Percentiles rank a stretch among this genome's conserved stretches.
Evolutionary conservation across 2,329 filamentous ascomycete genomes (phyloP).

Genomic region (Aureobasidium sp.): DNA sequence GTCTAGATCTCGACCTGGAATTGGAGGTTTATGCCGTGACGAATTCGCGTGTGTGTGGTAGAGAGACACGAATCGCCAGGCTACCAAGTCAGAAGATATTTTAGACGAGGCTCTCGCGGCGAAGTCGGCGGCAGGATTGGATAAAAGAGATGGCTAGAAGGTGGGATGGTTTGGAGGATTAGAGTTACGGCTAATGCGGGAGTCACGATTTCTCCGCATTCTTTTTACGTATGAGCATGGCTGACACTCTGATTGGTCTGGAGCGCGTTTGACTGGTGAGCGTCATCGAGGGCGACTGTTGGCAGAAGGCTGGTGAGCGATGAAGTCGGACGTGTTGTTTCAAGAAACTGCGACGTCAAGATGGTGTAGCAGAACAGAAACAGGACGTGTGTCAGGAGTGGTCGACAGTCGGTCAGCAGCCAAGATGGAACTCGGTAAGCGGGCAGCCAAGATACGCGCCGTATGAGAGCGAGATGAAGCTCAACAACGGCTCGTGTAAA

Average conservation of each 20-base stretch:
- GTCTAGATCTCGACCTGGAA: background rate
- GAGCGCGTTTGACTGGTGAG: background rate
- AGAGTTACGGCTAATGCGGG: background rate
- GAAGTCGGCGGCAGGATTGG: background rate
- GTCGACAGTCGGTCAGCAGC: background rate
- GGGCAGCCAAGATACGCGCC: background rate
- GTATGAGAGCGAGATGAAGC: background rate
- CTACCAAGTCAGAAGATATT: background rate
- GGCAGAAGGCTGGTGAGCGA: background rate
- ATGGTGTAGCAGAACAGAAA: background rate
- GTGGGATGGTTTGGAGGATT: constrained; percentile 1
- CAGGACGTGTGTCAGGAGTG: background rate
- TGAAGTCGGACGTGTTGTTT: background rate
- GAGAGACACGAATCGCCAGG: background rate
- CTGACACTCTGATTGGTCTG: background rate
- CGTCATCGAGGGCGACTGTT: background rate
- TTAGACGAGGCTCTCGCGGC: background rate
- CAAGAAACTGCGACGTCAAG: background rate
- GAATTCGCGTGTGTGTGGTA: background rate
- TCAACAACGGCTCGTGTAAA: background rate
- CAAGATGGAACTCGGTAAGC: background rate
- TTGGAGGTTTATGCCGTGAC: background rate
- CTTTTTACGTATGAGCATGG: background rate
- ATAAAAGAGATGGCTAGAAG: background rate
- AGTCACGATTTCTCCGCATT: background rate